Percentiles rank a stretch among this genome's conserved stretches.
Evolutionary conservation across 2,329 filamentous ascomycete species (phyloP).

Genomic region (Botrytis fragariae): DNA sequence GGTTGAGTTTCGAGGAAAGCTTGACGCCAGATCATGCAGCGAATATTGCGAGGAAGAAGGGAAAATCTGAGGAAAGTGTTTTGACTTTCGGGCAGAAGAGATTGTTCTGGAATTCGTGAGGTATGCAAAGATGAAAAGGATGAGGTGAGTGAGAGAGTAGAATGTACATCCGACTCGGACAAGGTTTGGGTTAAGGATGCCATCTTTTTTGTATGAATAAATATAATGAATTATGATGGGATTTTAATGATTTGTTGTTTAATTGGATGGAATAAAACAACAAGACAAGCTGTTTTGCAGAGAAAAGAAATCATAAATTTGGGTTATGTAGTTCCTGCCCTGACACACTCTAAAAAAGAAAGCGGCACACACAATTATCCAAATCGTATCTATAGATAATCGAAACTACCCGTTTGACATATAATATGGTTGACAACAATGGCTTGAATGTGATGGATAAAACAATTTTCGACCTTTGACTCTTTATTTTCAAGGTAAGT

Average conservation of each 20-base stretch:
- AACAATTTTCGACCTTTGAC: background rate
- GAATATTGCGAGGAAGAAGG: background rate
- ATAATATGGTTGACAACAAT: background rate
- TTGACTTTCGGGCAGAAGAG: background rate
- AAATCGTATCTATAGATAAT: background rate
- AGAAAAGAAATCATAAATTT: background rate
- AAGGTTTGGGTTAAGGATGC: background rate
- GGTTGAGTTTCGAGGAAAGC: conserved; percentile 12
- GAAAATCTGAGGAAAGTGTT: background rate
- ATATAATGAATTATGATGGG: no score
- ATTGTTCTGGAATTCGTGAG: background rate
- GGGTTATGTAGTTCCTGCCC: background rate
- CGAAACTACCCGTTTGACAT: background rate
- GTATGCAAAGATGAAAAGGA: background rate
- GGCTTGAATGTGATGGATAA: background rate
- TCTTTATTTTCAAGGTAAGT: background rate
- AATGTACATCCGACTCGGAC: background rate
- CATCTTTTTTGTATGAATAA: background rate
- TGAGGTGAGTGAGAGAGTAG: background rate
- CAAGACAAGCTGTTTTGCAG: background rate
- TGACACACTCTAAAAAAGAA: background rate
- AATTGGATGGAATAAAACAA: background rate
- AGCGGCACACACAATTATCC: background rate
- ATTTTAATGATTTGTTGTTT: background rate
- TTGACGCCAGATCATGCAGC: background rate